phyloP scores from a whole-genome alignment of 805 yeast genomes.

The Zygosaccharomyces gambellarensis region DNA sequence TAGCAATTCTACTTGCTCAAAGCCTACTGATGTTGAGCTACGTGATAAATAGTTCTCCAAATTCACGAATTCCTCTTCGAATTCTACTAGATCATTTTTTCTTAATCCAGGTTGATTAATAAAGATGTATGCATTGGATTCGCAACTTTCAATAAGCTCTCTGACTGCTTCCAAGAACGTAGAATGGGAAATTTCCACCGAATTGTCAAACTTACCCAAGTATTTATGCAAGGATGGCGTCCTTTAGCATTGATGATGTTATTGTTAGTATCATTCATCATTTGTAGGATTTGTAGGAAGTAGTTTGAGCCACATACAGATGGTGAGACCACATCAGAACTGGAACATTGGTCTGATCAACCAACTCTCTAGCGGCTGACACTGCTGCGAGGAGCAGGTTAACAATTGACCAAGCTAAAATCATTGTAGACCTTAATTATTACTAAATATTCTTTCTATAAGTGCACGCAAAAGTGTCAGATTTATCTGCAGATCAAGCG shows the following conservation, averaged over 20 bases:
- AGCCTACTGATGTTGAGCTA: slow-evolving; percentile 57
- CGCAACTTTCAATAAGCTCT: slow-evolving; percentile 39
- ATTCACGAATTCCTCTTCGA: slow-evolving; percentile 41
- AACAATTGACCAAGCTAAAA: not conserved
- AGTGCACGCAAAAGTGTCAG: not conserved
- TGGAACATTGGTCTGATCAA: slow-evolving; percentile 16
- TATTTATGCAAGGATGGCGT: slow-evolving; percentile 24
- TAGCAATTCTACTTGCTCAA: slow-evolving; percentile 45
- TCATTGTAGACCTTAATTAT: not conserved
- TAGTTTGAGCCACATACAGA: slow-evolving; percentile 10
- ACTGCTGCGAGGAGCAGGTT: not conserved
- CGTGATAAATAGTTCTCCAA: slow-evolving; percentile 47
- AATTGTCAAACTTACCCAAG: slow-evolving; percentile 17
- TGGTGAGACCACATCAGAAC: slow-evolving; percentile 20
- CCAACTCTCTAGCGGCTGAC: slow-evolving; percentile 1
- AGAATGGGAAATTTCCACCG: slow-evolving; percentile 20
- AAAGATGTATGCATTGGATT: slow-evolving; percentile 53
- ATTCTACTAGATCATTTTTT: slow-evolving; percentile 42
- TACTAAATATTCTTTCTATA: not conserved
- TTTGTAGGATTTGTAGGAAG: not conserved
- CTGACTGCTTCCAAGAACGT: slow-evolving; percentile 30
- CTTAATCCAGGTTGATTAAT: slow-evolving; percentile 51
- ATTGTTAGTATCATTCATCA: slow-evolving; percentile 1
- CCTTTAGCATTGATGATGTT: slow-evolving; percentile 8
- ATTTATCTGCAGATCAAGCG: not conserved